Percentiles rank a stretch among this genome's conserved stretches.
phyloP scores from a whole-genome alignment of 768 basidiomycete genomes.

The Lentinula aciculospora region DNA sequence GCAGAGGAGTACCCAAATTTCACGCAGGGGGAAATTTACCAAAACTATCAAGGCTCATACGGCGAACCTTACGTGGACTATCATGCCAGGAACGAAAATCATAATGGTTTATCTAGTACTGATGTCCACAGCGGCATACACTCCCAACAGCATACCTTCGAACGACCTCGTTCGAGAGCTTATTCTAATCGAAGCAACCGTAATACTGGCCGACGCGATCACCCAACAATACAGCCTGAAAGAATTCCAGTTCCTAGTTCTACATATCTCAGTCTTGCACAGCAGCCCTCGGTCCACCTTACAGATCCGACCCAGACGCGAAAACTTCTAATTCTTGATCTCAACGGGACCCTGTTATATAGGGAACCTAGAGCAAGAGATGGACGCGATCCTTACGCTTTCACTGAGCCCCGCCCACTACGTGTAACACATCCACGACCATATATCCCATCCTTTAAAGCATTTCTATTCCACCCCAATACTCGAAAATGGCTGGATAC shows the following conservation, averaged over 20 bases:
- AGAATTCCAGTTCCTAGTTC: neutral
- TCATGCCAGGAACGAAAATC: neutral
- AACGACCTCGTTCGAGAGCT: neutral
- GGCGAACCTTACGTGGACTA: neutral
- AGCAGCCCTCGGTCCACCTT: neutral
- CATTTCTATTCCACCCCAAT: conserved; percentile 38
- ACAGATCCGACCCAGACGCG: conserved; percentile 14
- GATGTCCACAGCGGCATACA: neutral
- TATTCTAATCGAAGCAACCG: neutral
- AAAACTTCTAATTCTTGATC: conserved; percentile 50
- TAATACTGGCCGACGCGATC: neutral
- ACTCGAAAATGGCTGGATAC: conserved; percentile 47
- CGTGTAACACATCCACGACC: conserved; percentile 45
- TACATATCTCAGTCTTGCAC: neutral
- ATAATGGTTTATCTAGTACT: neutral
- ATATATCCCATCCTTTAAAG: conserved; percentile 41
- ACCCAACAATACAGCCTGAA: neutral
- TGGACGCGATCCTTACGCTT: conserved; percentile 4
- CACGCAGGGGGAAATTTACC: neutral
- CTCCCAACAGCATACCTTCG: neutral
- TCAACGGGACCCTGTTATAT: conserved; percentile 47
- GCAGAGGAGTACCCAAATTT: neutral
- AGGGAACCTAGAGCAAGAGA: conserved; percentile 25
- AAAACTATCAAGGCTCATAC: neutral
- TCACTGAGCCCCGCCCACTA: conserved; percentile 11